These are phyloP conservation scores for Alternaria sp. DNA, from an alignment of 2,329 filamentous ascomycete genomes.

Conservation along the genomic window DNA sequence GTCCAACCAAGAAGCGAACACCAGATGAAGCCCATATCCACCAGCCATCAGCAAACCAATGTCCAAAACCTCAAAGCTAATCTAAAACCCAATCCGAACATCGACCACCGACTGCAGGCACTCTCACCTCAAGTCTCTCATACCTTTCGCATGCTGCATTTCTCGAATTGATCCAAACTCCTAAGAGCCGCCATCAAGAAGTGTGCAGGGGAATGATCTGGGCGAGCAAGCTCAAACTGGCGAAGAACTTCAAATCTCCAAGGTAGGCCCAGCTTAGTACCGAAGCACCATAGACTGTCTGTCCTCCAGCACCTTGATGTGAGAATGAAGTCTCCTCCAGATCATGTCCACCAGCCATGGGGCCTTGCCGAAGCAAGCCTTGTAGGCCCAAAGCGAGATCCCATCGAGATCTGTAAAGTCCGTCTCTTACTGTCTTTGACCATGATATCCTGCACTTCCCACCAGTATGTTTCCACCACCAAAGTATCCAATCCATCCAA, in stretches of 20 bases:
- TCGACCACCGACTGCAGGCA: slow-evolving; percentile 2
- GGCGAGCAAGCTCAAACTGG: neutral
- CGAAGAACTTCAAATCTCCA: neutral
- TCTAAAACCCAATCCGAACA: slow-evolving; percentile 5
- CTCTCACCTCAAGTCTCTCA: slow-evolving; percentile 3
- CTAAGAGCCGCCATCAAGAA: slow-evolving; percentile 11
- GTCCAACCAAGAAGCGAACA: neutral
- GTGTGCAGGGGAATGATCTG: slow-evolving; percentile 7
- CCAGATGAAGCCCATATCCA: neutral
- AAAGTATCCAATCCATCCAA: neutral
- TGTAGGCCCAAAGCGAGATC: slow-evolving; percentile 11
- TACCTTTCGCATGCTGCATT: slow-evolving; percentile 10
- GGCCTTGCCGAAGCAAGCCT: slow-evolving; percentile 1
- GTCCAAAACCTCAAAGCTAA: slow-evolving; percentile 1
- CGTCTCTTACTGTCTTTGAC: slow-evolving; percentile 6
- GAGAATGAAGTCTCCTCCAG: slow-evolving; percentile 4
- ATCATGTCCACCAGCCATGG: slow-evolving; percentile 13
- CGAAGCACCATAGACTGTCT: slow-evolving; percentile 14
- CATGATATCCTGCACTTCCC: slow-evolving; percentile 4
- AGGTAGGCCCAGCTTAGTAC: slow-evolving; percentile 17
- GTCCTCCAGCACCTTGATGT: slow-evolving; percentile 17
- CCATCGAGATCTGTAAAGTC: neutral
- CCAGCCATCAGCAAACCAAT: slow-evolving; percentile 4
- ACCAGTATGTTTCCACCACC: slow-evolving; percentile 5
- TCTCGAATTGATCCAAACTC: slow-evolving; percentile 14